Conservation (phyloP, 352 stramenopile genomes). For the Aphanomyces euteiches region DNA sequence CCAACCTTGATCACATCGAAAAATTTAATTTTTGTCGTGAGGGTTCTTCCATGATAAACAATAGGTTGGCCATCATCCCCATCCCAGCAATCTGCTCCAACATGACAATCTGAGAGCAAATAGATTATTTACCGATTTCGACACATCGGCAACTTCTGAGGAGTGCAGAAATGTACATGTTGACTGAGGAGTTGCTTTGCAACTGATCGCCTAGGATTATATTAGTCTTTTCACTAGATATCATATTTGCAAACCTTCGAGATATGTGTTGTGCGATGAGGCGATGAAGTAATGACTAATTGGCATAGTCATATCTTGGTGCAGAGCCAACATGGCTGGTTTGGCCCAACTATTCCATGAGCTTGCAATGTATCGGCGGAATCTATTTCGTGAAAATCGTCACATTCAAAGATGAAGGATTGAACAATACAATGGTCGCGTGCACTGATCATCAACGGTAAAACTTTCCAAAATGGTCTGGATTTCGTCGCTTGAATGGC, state of each 20-base stretch:
- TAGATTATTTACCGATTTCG: constrained; percentile 51
- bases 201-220: constrained; percentile 29
- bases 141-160: constrained; percentile 78
- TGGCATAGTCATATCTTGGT: constrained; percentile 67
- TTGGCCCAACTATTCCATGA: constrained; percentile 30
- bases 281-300: constrained; percentile 88
- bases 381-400: constrained; percentile 6
- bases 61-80: constrained; percentile 21
- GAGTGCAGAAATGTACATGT: constrained; percentile 83
- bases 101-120: constrained; percentile 39
- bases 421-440: constrained; percentile 5
- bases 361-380: constrained; percentile 23
- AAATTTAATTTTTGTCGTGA: constrained; percentile 86
- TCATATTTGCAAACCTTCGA: constrained; percentile 51
- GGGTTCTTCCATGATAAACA: constrained; percentile 77
- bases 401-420: not conserved
- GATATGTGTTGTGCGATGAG: constrained; percentile 88
- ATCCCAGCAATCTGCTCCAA: constrained; percentile 30
- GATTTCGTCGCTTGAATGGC: not conserved
- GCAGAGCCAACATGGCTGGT: constrained; percentile 22
- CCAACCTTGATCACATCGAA: constrained; percentile 81
- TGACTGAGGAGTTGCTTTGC: constrained; percentile 30
- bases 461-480: not conserved
- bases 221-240: constrained; percentile 46
- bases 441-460: not conserved